Conservation (phyloP, 768 basidiomycete genomes). For the Crucibulum laeve region DNA sequence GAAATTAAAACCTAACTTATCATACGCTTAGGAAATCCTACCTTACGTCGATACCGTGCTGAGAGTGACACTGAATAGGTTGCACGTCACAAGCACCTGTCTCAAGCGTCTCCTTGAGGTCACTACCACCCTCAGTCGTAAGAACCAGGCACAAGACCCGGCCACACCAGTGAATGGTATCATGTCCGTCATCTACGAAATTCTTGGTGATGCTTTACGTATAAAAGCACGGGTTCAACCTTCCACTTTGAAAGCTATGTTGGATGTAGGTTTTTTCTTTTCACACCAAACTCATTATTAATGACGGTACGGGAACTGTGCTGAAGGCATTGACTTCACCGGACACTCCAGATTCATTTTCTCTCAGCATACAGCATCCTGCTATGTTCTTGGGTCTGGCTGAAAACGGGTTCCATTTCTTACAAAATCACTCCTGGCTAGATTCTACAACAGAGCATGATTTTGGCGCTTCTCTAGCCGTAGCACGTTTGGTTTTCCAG, state of each 20-base stretch:
- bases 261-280: constrained; percentile 41
- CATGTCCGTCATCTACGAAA: constrained; percentile 42
- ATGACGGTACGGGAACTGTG: background rate
- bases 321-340: constrained; percentile 21
- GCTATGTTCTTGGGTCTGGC: constrained; percentile 35
- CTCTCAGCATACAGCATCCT: constrained; percentile 25
- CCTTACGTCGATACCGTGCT: constrained; percentile 56
- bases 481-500: constrained; percentile 50
- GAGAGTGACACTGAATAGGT: constrained; percentile 46
- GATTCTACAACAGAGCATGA: constrained; percentile 46
- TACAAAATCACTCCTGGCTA: constrained; percentile 44
- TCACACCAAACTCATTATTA: background rate
- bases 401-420: constrained; percentile 47
- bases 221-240: constrained; percentile 47
- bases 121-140: constrained; percentile 39
- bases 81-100: constrained; percentile 35
- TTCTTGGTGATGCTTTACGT: constrained; percentile 47
- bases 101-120: constrained; percentile 46
- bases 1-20: constrained; percentile 1
- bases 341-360: constrained; percentile 19
- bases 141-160: constrained; percentile 20
- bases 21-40: constrained; percentile 48
- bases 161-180: constrained; percentile 26
- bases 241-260: constrained; percentile 41
- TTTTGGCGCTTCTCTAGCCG: constrained; percentile 44